Conservation (phyloP, 768 basidiomycete genomes). For the Lactarius sanguifluus region DNA sequence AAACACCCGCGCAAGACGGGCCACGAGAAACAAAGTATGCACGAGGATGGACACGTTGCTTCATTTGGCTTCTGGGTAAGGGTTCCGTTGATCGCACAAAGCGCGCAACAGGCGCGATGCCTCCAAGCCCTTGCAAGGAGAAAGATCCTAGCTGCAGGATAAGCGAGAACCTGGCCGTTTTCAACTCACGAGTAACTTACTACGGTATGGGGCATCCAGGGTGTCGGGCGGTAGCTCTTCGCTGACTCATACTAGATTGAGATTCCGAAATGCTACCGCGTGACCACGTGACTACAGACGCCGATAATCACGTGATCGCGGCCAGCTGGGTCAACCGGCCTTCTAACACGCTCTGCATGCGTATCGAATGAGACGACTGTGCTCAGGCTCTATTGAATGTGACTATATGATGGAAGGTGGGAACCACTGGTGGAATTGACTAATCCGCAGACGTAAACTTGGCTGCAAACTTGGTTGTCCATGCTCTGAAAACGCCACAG, state of each 20-base stretch:
- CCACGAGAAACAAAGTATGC: neutral
- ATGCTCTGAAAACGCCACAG: neutral
- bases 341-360: too few relatives aligned
- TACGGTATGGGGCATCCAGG: too few relatives aligned
- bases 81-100: neutral
- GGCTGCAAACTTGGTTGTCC: too few relatives aligned
- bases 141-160: neutral
- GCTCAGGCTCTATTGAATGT: neutral
- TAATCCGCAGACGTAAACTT: neutral
- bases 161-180: neutral
- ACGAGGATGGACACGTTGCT: slow-evolving; percentile 1
- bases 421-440: neutral
- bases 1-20: neutral
- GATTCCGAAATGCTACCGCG: too few relatives aligned
- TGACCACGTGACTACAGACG: too few relatives aligned
- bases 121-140: neutral
- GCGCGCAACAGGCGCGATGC: neutral
- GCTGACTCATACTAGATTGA: neutral
- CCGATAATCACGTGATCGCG: too few relatives aligned
- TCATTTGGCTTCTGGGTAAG: neutral
- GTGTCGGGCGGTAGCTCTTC: too few relatives aligned
- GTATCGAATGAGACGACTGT: neutral
- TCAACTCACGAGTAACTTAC: too few relatives aligned
- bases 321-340: too few relatives aligned
- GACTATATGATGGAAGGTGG: neutral